Evolutionary conservation across 2,329 filamentous ascomycete species (phyloP), one percentile per base, ranked within the genome.

Genomic region (Mycosphaerella arachidis): DNA sequence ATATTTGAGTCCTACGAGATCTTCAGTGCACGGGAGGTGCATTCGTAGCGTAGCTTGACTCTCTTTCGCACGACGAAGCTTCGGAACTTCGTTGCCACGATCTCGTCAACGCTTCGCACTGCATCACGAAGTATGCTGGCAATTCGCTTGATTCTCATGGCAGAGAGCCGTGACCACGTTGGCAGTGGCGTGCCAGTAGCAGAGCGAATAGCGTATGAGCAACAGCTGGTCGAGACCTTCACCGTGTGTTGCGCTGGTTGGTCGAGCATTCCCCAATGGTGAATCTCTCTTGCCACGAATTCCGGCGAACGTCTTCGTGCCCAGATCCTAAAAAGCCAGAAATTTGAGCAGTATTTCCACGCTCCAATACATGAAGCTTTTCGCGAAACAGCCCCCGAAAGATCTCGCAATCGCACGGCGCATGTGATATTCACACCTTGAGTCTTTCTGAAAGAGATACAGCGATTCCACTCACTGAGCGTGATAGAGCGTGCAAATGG

Each of bases 361-460:
- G 1, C 13, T 43, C n/a, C 13, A 4, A 43, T n/a, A 43, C 8
- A 43, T 43, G 40, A 43, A 43, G 40, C 40, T n/a, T 43, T 43
- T n/a, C 16, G 37, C 37, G 37, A 43, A 43, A 43, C 37, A 43
- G 12, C n/a, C 8, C 6, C 18, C 29, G 18, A 9, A 27, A 16
- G 4, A 16, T 31, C 29, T 52, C 30, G 12, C 6, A 35, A 6
- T 16, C 12, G 29, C 16, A 9, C 46, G 20, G 29, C 12, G 29
- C 7, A 27, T n/a, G 27, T 33, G 5, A 35, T 18, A 30, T 52
- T 6, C 27, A 30, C 18, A 20, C 35, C 9, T 31, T 18, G 27
- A 35, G 29, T 54, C 40, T 54, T 58, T 58, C 48, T 48, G 48
- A 59, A 62, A 20, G 53, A 59, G 46, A 62, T 45, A 57, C 24